Evolutionary conservation across 345 rosid genomes (phyloP), one percentile per base, ranked within the genome.

Genomic region (Geranium brycei): DNA sequence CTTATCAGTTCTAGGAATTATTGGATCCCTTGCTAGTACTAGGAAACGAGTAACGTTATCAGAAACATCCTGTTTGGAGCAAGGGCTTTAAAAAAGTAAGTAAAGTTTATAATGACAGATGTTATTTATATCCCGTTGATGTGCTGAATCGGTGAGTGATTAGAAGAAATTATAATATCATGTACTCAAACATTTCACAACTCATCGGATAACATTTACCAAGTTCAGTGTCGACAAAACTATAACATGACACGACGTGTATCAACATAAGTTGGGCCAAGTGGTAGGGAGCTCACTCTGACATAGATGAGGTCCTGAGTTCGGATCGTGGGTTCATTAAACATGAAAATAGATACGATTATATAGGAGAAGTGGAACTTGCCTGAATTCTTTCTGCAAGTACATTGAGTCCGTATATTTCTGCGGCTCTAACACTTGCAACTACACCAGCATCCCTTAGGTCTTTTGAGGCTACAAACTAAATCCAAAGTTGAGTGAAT

Each of bases 371-470:
- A 60, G 7, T 10, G 3, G 17, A 65, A 51, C 55, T 68, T 65
- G 69, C 87, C 85, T 87, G 95, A 66, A 85, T 76, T 40, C 71
- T 80, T 67, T 82, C 83, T 4, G 95, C 83, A 31, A 85, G 85
- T 31, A 90, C 66, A 31, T 80, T 76, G 16, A 90, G 87, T 47
- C 91, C 95, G 72, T 90, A 90, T 14, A 90, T 73, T 66, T 83
- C 83, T 6, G 91, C 82, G 61, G 95, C 96, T 72, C 87, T 85
- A 57, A 81, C 81, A 61, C 90, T 83, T 3, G 96, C 95, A 28
- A 89, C 67, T 10, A 79, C 91, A 51, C 88, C 95, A 47, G 85
- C 82, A 66, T 87, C 90, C 62, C 75, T 74, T 66, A 77, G 73
- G 62, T 69, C 66, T 41, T 74, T 81, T 59, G 64, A 63, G 57